Conservation (phyloP, 2,329 filamentous ascomycete genomes). For the Fusarium stilboides region DNA sequence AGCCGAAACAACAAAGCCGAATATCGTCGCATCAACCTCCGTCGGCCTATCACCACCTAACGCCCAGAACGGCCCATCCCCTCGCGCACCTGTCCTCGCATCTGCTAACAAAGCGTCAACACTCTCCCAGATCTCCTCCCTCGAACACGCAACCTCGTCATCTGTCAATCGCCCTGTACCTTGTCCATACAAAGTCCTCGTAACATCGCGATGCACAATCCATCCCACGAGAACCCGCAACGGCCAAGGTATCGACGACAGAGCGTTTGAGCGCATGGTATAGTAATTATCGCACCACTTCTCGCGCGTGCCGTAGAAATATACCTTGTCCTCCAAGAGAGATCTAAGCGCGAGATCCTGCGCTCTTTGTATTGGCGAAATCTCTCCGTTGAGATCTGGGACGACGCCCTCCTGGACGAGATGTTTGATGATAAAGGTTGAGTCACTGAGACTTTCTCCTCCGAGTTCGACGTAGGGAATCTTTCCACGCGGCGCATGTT, state of each 20-base stretch:
- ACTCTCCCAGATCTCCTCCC: conserved; percentile 68
- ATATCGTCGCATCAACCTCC: conserved; percentile 71
- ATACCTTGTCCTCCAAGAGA: conserved; percentile 72
- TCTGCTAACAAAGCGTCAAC: conserved; percentile 62
- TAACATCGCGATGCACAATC: conserved; percentile 62
- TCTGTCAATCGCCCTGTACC: conserved; percentile 66
- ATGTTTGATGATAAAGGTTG: conserved; percentile 66
- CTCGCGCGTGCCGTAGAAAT: conserved; percentile 70
- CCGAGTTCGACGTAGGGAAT: conserved; percentile 69
- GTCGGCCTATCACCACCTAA: conserved; percentile 68
- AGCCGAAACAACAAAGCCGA: conserved; percentile 69
- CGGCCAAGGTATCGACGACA: conserved; percentile 66
- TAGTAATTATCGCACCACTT: conserved; percentile 73
- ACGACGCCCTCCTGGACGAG: conserved; percentile 60
- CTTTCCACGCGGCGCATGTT: conserved; percentile 68
- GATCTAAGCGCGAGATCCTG: conserved; percentile 68
- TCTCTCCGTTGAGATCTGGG: conserved; percentile 62
- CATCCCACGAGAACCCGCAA: conserved; percentile 66
- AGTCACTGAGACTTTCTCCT: conserved; percentile 62
- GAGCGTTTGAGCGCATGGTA: conserved; percentile 67
- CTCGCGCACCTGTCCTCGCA: conserved; percentile 43
- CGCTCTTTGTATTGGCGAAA: conserved; percentile 59
- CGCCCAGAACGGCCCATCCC: conserved; percentile 68
- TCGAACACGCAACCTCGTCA: conserved; percentile 64
- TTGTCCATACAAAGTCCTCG: conserved; percentile 67